Percentiles rank a stretch among this genome's conserved stretches.
phyloP scores from a whole-genome alignment of 2,329 filamentous ascomycete genomes.

The Hypoxylon sp. region DNA sequence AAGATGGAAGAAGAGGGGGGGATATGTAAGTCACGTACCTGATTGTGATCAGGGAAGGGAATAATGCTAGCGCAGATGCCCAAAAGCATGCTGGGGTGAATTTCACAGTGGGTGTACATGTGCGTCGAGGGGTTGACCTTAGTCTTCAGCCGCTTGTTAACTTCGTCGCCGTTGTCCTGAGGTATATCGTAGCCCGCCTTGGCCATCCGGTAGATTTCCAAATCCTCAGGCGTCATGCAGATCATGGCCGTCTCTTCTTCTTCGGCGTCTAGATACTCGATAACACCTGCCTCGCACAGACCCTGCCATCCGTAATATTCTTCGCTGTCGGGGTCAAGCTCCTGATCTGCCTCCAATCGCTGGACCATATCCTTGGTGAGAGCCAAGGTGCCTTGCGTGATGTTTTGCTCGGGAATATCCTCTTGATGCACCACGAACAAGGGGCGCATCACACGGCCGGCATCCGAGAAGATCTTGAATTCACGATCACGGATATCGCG shows the following conservation, averaged over 20 bases:
- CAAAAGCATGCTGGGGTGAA: conserved; percentile 98
- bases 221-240: conserved; percentile 95
- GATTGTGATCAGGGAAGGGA: conserved; percentile 98
- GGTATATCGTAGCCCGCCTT: conserved; percentile 71
- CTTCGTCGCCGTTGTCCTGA: conserved; percentile 70
- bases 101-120: conserved; percentile 98
- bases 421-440: conserved; percentile 94
- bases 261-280: conserved; percentile 97
- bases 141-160: conserved; percentile 87
- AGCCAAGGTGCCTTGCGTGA: conserved; percentile 73
- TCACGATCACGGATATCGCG: conserved; percentile 96
- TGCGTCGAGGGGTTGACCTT: conserved; percentile 87
- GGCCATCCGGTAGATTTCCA: conserved; percentile 78
- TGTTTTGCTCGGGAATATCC: conserved; percentile 70
- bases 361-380: conserved; percentile 84
- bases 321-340: conserved; percentile 66
- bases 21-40: conserved; percentile 58
- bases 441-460: conserved; percentile 91
- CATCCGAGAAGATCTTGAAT: conserved; percentile 98
- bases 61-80: conserved; percentile 99
- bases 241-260: conserved; percentile 99
- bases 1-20: background rate
- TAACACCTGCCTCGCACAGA: conserved; percentile 81
- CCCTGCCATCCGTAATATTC: conserved; percentile 87
- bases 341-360: conserved; percentile 77